phyloP scores from a whole-genome alignment of 306 rosid species.

The Gleditsia sinensis region DNA sequence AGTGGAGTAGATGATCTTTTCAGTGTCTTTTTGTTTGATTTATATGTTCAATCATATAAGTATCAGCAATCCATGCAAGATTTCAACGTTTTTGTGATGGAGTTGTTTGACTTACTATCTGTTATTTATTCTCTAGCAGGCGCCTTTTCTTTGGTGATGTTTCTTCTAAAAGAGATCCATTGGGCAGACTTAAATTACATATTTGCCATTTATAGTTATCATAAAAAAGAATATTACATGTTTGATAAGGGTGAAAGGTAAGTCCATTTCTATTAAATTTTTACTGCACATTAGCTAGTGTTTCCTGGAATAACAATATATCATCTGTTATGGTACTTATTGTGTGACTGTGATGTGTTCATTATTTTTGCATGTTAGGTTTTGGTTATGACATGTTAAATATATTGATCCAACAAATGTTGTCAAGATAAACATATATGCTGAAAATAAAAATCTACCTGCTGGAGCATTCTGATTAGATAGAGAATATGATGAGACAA shows the following conservation, averaged over 20 bases:
- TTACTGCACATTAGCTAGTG: conserved; percentile 5
- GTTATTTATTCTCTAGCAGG: conserved; percentile 45
- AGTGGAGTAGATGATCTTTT: conserved; percentile 4
- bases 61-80: conserved; percentile 6
- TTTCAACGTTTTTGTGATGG: conserved; percentile 26
- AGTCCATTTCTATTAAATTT: conserved; percentile 18
- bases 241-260: conserved; percentile 78
- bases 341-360: conserved; percentile 21
- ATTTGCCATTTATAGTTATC: conserved; percentile 62
- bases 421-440: conserved; percentile 73
- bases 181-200: conserved; percentile 51
- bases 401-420: conserved; percentile 77
- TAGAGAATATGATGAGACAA: conserved; percentile 37
- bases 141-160: conserved; percentile 86
- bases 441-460: conserved; percentile 76
- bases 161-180: conserved; percentile 79
- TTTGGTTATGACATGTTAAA: conserved; percentile 73
- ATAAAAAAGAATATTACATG: conserved; percentile 47
- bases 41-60: background rate
- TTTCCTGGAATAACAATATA: conserved; percentile 17
- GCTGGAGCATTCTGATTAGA: conserved; percentile 81
- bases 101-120: conserved; percentile 30
- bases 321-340: conserved; percentile 13
- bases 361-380: conserved; percentile 53
- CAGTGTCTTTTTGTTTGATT: conserved; percentile 9